Conservation (phyloP, 441 rosid species). For the Eugenia klotzschiana region DNA sequence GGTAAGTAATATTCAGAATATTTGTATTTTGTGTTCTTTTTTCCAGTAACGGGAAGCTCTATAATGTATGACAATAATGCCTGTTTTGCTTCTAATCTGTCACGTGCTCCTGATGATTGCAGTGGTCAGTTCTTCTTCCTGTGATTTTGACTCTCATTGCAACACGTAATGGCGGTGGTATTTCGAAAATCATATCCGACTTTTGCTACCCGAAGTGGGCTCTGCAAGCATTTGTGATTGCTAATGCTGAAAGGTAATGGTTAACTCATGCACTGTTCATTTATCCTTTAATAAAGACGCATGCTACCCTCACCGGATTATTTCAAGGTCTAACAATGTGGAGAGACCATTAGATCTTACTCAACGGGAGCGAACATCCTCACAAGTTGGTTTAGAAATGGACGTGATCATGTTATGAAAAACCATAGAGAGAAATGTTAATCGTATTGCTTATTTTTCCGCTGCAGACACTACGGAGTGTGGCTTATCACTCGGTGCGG, state of each 20-base stretch:
- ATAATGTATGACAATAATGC: background rate
- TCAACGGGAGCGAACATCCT: background rate
- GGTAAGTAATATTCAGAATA: background rate
- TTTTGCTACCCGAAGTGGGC: slow-evolving; percentile 88
- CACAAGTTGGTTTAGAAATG: background rate
- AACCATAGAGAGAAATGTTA: background rate
- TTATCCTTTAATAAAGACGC: background rate
- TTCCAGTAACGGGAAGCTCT: background rate
- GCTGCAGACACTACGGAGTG: slow-evolving; percentile 68
- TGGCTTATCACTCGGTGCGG: slow-evolving; percentile 90
- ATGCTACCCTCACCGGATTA: background rate
- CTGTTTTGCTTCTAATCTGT: background rate
- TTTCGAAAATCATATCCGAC: slow-evolving; percentile 26
- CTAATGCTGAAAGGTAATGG: slow-evolving; percentile 65
- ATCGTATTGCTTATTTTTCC: background rate
- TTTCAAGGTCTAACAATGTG: background rate
- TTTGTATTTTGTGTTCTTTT: background rate
- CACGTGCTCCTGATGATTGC: slow-evolving; percentile 3
- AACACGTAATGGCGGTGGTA: slow-evolving; percentile 25
- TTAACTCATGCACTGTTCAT: background rate
- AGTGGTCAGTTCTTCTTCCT: slow-evolving; percentile 95
- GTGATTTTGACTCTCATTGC: slow-evolving; percentile 87
- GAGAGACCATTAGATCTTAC: background rate
- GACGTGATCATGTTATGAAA: background rate
- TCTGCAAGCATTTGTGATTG: slow-evolving; percentile 63